Percentiles rank a stretch among this genome's conserved stretches.
Evolutionary conservation across 192 early-diverging fungal species (phyloP).

Genomic region (Entrophospora sp.): DNA sequence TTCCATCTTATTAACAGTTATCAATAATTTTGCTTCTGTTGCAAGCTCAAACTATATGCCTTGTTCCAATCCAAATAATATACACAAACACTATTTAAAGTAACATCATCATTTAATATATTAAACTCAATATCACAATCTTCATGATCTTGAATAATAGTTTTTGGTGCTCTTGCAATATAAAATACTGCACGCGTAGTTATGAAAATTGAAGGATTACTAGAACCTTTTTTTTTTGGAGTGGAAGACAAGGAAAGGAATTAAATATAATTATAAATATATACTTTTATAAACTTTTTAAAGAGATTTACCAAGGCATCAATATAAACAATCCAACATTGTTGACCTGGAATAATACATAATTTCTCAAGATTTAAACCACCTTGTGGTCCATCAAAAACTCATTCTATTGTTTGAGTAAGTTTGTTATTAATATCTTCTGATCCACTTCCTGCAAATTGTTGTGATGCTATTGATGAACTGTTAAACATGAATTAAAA

Average conservation of each 20-base stretch:
- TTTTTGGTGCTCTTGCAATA: slow-evolving; percentile 80
- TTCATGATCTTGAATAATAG: slow-evolving; percentile 66
- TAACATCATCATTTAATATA: slow-evolving; percentile 83
- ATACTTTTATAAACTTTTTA: not conserved
- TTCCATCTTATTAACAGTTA: slow-evolving; percentile 71
- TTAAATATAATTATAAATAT: too few relatives aligned
- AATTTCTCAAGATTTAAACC: slow-evolving; percentile 81
- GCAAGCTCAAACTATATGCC: slow-evolving; percentile 80
- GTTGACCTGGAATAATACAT: slow-evolving; percentile 81
- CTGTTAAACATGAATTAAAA: slow-evolving; percentile 24
- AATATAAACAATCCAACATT: slow-evolving; percentile 87
- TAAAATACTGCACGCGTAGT: slow-evolving; percentile 81
- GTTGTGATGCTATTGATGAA: slow-evolving; percentile 73
- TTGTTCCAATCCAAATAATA: slow-evolving; percentile 59
- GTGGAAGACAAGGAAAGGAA: too few relatives aligned
- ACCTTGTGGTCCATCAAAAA: slow-evolving; percentile 71
- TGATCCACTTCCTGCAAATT: slow-evolving; percentile 68
- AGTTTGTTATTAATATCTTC: slow-evolving; percentile 82
- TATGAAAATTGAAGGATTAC: slow-evolving; percentile 77
- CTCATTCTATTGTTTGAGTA: slow-evolving; percentile 70
- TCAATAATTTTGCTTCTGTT: slow-evolving; percentile 66
- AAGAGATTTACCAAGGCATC: slow-evolving; percentile 64
- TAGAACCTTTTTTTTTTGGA: too few relatives aligned
- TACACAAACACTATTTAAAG: slow-evolving; percentile 65
- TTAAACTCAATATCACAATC: slow-evolving; percentile 87